Evolutionary conservation across 495 filamentous ascomycete species (phyloP), one percentile per base, ranked within the genome.

Genomic region (Podospora conica): DNA sequence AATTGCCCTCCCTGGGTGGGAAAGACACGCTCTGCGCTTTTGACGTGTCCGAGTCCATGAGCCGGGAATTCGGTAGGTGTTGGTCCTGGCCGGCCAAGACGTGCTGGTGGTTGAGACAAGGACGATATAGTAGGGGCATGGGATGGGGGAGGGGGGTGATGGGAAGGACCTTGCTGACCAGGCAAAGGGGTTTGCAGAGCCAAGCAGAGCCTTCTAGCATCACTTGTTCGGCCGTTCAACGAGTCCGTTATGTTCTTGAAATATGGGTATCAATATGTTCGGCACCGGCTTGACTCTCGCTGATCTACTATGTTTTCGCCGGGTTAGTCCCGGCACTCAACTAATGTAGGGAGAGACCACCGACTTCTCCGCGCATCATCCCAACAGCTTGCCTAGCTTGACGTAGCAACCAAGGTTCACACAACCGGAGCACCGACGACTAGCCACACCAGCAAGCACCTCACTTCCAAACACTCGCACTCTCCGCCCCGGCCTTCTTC

Each of bases 381-480:
- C n/a, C 4, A 2, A 48, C 18, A 48, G 18, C 40, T n/a, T 48
- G 40, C 18, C 40, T 15, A 9, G 25, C 3, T 28, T 7, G 12
- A 18, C 15, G 4, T 27, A n/a, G 18, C 15, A 60, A 21, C 0
- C 3, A 3, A 60, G 18, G 8, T 20, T 12, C 24, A n/a, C 12
- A 48, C 20, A 20, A 15, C 58, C 25, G 22, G 2, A 60, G 33
- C 2, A n/a, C 58, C n/a, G 4, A 60, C 24, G 24, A 18, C 0
- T 3, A 9, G 10, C 9, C 11, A 3, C 12, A 25, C 58, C 18
- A 24, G 24, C 24, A 53, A 11, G 7, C 10, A 2, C 3, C 40
- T 75, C 60, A 80, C 66, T 78, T 80, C 78, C 77, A 80, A 21
- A 79, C 73, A 56, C 78, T 80, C 1, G 75, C 72, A 55, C 77